Evolutionary conservation across 495 filamentous ascomycete genomes (phyloP), one percentile per base, ranked within the genome.

Genomic region (Lasiosphaeris hirsuta): DNA sequence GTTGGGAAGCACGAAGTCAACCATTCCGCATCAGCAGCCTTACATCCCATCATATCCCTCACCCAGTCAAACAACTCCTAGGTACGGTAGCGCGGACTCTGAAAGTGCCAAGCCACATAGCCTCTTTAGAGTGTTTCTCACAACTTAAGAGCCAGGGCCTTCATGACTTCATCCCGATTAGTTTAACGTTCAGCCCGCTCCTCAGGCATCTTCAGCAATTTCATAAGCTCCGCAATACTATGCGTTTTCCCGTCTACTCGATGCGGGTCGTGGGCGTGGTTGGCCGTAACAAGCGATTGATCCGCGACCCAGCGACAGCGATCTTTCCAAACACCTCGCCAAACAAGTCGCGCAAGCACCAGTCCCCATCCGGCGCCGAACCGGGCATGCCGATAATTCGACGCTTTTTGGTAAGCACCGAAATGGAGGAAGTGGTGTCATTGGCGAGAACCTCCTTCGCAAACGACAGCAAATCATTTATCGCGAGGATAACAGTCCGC

Each of bases 61-160:
- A 59, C 56, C 48, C 49, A 59, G 41, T 59, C 56, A 53, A 59
- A 59, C 39, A 53, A 15, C 56, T 59, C 56, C 36, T 19, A 46
- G 7, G 49, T 48, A 14, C 56, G 47, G 34, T 59, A 59, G 1
- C 56, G 19, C 40, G 41, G 14, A 17, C 36, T 36, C 42, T 53
- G 48, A 15, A 59, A 59, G 34, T 59, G 49, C 48, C 41, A 59
- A 2, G 49, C 49, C 19, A 59, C 49, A n/a, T 59, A 53, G 1
- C 48, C 56, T 35, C 49, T 42, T 41, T 59, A 49, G 30, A 52
- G 48, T 30, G 56, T 58, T 39, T 58, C 56, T 48, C 56, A 58
- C 40, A 58, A n/a, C 48, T 41, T 58, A 7, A 58, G 39, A 11
- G 56, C 47, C 47, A 58, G 48, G 3, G 56, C 56, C 47, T 52